Conservation (phyloP, 768 basidiomycete genomes). For the Rhodotorula paludigena region DNA sequence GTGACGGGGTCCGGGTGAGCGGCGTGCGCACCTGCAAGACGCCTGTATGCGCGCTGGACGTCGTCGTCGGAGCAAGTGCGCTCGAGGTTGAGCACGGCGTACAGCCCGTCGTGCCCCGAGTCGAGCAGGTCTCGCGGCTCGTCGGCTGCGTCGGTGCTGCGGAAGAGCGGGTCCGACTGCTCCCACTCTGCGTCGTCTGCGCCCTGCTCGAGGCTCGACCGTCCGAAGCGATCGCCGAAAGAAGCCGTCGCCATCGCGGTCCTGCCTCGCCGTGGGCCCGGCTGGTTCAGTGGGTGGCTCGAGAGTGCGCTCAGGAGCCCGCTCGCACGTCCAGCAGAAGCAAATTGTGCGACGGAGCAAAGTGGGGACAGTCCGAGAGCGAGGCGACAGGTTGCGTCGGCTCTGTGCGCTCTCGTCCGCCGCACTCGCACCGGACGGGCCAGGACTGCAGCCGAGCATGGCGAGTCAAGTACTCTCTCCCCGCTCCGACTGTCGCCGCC, state of each 20-base stretch:
- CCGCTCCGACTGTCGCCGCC: neutral
- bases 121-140: neutral
- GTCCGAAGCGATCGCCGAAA: neutral
- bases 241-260: neutral
- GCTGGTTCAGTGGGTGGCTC: no score
- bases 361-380: no score
- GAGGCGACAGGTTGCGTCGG: neutral
- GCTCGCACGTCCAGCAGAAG: no score
- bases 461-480: neutral
- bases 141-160: neutral
- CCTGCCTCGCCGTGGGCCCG: no score
- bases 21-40: conserved; percentile 53
- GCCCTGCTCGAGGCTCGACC: neutral
- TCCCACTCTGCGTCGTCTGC: conserved; percentile 15
- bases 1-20: neutral
- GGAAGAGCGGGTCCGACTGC: conserved; percentile 26
- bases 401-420: neutral
- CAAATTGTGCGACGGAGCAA: no score
- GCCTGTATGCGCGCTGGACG: conserved; percentile 67
- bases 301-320: no score
- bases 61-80: conserved; percentile 61
- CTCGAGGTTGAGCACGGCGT: conserved; percentile 61
- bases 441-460: neutral
- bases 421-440: neutral
- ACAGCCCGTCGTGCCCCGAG: conserved; percentile 12